These are phyloP conservation scores for Ceratocystis diversiconidia DNA, from an alignment of 2,329 filamentous ascomycete genomes.

Conservation along the genomic window DNA sequence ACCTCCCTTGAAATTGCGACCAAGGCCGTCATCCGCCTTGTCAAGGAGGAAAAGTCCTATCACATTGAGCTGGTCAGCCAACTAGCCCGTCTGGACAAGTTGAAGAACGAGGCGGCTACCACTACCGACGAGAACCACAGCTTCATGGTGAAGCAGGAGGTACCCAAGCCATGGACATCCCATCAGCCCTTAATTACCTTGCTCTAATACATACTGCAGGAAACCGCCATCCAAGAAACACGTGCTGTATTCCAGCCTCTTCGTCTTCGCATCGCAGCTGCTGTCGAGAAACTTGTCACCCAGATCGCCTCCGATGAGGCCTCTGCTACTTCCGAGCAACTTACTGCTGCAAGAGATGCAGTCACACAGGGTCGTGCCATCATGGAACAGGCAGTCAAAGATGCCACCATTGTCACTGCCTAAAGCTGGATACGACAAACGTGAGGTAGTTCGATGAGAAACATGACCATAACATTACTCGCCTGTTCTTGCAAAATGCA, in stretches of 20 bases:
- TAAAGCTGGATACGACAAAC: not conserved
- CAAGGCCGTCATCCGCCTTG: slow-evolving; percentile 62
- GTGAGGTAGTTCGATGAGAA: not conserved
- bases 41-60: slow-evolving; percentile 87
- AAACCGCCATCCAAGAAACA: slow-evolving; percentile 67
- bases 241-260: slow-evolving; percentile 66
- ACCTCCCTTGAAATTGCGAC: slow-evolving; percentile 67
- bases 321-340: slow-evolving; percentile 33
- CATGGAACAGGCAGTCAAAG: slow-evolving; percentile 12
- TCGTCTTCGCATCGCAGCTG: slow-evolving; percentile 54
- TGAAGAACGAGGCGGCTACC: slow-evolving; percentile 34
- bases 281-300: slow-evolving; percentile 59
- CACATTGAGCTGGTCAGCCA: slow-evolving; percentile 72
- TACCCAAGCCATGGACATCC: slow-evolving; percentile 26
- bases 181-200: not conserved
- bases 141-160: slow-evolving; percentile 76
- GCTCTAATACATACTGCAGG: slow-evolving; percentile 32
- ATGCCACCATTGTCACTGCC: slow-evolving; percentile 12
- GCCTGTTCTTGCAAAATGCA: not conserved
- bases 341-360: slow-evolving; percentile 41
- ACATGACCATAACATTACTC: not conserved
- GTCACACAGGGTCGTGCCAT: slow-evolving; percentile 35
- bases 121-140: slow-evolving; percentile 56
- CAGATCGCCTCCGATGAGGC: slow-evolving; percentile 52
- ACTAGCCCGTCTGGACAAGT: slow-evolving; percentile 51